Percentiles rank a stretch among this genome's conserved stretches.
These are phyloP conservation scores for Ampelomyces quisqualis DNA, from an alignment of 2,329 filamentous ascomycete genomes.

Conservation along the genomic window DNA sequence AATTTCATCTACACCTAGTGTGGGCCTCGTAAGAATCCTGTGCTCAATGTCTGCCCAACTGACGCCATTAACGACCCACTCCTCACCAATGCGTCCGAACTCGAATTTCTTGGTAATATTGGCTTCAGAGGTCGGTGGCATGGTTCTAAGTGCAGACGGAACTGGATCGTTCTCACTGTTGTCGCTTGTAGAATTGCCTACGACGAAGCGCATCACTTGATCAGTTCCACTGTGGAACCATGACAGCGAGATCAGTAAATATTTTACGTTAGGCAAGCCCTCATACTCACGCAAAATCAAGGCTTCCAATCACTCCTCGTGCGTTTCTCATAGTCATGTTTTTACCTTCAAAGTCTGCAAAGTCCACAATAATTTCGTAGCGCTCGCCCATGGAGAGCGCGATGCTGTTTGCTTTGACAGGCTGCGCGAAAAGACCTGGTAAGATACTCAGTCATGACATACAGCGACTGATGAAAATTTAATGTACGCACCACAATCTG, in stretches of 20 bases:
- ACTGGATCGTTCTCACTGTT: conserved; percentile 29
- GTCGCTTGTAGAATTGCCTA: conserved; percentile 39
- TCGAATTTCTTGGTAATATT: conserved; percentile 28
- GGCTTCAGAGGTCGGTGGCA: conserved; percentile 25
- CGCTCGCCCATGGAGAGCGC: conserved; percentile 58
- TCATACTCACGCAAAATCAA: conserved; percentile 46
- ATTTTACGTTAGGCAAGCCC: not conserved
- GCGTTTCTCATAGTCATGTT: conserved; percentile 52
- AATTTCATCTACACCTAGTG: conserved; percentile 39
- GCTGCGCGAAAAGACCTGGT: conserved; percentile 49
- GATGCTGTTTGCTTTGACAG: conserved; percentile 48
- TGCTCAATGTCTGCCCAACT: conserved; percentile 37
- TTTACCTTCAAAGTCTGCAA: conserved; percentile 51
- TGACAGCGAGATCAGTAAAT: not conserved
- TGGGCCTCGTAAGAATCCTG: conserved; percentile 34
- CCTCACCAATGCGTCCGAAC: conserved; percentile 30
- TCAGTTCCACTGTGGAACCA: conserved; percentile 40
- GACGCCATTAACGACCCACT: conserved; percentile 41
- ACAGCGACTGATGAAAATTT: not conserved
- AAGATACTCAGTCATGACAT: not conserved
- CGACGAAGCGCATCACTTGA: conserved; percentile 47
- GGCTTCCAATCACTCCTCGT: conserved; percentile 47
- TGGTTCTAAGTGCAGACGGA: conserved; percentile 26
- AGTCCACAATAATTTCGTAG: conserved; percentile 61
- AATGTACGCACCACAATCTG: conserved; percentile 48